Evolutionary conservation across 305 asterid genomes (phyloP).

Genomic region (Withania somnifera): DNA sequence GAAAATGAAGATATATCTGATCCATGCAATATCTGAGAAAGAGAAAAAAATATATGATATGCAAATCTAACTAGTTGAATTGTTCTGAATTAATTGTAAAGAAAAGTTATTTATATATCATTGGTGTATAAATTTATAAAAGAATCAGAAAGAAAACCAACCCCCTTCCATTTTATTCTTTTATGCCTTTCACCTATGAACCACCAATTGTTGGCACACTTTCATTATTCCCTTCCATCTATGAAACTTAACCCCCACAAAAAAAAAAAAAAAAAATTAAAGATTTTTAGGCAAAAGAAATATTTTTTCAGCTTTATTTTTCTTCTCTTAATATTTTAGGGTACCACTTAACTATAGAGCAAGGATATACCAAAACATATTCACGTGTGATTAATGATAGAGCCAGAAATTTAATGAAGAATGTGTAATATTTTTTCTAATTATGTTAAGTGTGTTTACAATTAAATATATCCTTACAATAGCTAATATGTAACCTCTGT

Average conservation of each 20-base stretch:
- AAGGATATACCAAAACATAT: too few species aligned
- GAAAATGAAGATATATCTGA: background rate
- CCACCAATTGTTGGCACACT: conserved; percentile 8
- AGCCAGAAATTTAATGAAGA: too few species aligned
- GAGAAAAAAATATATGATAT: background rate
- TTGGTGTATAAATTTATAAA: background rate
- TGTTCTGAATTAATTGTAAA: background rate
- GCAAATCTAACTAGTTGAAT: background rate
- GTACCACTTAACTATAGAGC: too few species aligned
- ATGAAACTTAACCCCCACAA: too few species aligned
- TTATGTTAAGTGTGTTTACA: too few species aligned
- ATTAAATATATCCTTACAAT: too few species aligned
- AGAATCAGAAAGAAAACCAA: background rate
- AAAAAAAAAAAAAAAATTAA: too few species aligned
- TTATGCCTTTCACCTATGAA: background rate
- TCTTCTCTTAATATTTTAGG: too few species aligned
- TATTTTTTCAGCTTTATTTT: background rate
- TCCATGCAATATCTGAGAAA: background rate
- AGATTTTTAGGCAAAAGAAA: background rate
- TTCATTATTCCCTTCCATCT: background rate
- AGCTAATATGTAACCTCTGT: too few species aligned
- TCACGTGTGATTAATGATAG: too few species aligned
- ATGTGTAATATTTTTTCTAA: too few species aligned
- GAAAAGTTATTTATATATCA: background rate
- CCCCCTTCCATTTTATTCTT: conserved; percentile 1